Base-by-base conservation (phyloP, 163 green algal species). In the Smithsoniella earleae region DNA sequence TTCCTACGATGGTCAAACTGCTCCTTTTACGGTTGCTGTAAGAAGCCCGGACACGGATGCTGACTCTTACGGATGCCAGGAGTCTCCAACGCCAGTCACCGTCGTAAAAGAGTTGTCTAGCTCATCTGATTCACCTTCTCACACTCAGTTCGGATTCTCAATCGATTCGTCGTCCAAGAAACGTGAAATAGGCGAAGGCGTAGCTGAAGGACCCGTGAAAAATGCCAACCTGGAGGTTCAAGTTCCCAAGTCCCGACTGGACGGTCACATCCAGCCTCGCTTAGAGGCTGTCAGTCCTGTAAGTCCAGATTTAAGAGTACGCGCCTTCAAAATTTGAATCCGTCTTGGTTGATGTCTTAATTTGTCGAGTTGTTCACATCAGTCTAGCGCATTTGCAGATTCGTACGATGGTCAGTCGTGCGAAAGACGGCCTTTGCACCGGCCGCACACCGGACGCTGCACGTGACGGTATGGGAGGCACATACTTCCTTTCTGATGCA, bases 401-500 rank as follows among this genome's bases (percentile, higher is more conserved):
- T 10, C 8, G 5, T 5, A 34, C 3, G 18, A 69, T 69, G 58
- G n/a, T 69, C 6, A 6, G 16, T 4, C n/a, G 25, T 5, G 58
- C 58, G 5, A 34, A 30, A 0, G n/a, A 18, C 18, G 58, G 58
- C 27, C 20, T 69, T 5, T 25, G 22, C 10, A 31, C 58, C 65
- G 46, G 40, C 44, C 3, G 31, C 31, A 81, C 89, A 64, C 89
- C 89, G 0, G 87, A 89, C 64, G 75, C 77, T 8, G 74, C 83
- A 2, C 58, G 16, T 22, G 87, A 91, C 46, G 93, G 94, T 46
- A 88, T 97, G 74, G 93, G 94, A 28, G 93, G 93, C 10, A 95
- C 92, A 2, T 98, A 98, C 81, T 95, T 96, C 49, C 91, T 97
- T 46, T 74, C 74, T 16, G 85, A 92, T 62, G 82, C 88, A 20